phyloP scores from a whole-genome alignment of 805 yeast species.

The Diddensiella caesifluorescens region DNA sequence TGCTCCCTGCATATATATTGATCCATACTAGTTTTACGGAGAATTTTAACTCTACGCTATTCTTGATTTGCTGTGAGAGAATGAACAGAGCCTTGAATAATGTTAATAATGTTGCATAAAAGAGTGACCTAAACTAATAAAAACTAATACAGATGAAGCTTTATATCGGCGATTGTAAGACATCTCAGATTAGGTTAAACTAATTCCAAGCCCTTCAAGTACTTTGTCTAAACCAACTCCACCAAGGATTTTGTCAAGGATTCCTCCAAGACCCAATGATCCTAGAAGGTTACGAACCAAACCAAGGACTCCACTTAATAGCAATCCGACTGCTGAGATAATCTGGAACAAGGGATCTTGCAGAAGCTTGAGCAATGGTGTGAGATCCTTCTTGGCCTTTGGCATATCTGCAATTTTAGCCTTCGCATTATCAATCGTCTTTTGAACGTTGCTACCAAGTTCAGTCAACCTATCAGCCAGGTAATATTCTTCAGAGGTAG shows the following conservation, averaged over 20 bases:
- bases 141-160: too few species aligned
- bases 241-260: conserved; percentile 4
- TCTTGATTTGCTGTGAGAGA: too few species aligned
- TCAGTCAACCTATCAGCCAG: background rate
- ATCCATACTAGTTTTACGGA: too few species aligned
- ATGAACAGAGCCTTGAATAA: too few species aligned
- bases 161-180: too few species aligned
- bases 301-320: conserved; percentile 1
- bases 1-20: too few species aligned
- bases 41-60: too few species aligned
- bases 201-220: conserved; percentile 3
- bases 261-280: conserved; percentile 2
- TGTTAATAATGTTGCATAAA: too few species aligned
- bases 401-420: conserved; percentile 2
- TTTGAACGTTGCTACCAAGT: background rate
- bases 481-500: conserved; percentile 4
- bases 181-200: too few species aligned
- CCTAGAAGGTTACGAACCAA: conserved; percentile 1
- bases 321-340: conserved; percentile 3
- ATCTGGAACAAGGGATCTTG: conserved; percentile 5
- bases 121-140: too few species aligned
- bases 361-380: background rate
- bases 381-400: conserved; percentile 3
- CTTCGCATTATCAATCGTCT: conserved; percentile 1
- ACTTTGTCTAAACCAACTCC: conserved; percentile 1